Evolutionary conservation across 805 yeast species (phyloP).

Genomic region (Yamadazyma akitaensis): DNA sequence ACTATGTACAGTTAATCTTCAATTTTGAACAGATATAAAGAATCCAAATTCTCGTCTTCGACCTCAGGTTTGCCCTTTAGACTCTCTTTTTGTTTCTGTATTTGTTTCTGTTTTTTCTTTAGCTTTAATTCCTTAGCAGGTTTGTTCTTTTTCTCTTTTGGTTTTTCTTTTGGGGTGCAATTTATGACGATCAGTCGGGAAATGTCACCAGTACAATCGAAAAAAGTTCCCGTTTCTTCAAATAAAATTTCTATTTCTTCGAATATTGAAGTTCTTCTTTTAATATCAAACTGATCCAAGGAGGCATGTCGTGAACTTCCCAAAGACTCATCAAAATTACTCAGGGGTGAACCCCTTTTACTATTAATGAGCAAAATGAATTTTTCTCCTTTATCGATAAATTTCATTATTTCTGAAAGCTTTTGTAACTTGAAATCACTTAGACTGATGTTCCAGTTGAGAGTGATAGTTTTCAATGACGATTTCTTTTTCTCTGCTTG

Average conservation of each 20-base stretch:
- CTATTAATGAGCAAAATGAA: constrained; percentile 15
- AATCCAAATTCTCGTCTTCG: constrained; percentile 35
- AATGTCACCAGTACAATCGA: constrained; percentile 25
- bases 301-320: neutral
- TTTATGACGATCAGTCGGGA: constrained; percentile 24
- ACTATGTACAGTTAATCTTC: constrained; percentile 23
- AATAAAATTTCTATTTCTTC: constrained; percentile 25
- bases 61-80: constrained; percentile 7
- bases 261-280: constrained; percentile 28
- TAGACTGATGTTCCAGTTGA: constrained; percentile 37
- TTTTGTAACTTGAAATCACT: constrained; percentile 40
- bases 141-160: constrained; percentile 3
- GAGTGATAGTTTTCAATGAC: constrained; percentile 28
- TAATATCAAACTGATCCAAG: constrained; percentile 16
- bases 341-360: neutral
- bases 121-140: constrained; percentile 16
- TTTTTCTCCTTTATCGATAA: constrained; percentile 32
- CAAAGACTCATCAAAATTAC: constrained; percentile 9
- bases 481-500: constrained; percentile 36
- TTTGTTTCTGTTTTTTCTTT: constrained; percentile 15
- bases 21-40: constrained; percentile 38
- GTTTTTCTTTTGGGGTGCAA: constrained; percentile 16
- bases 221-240: constrained; percentile 28
- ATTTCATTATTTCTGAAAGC: constrained; percentile 27
- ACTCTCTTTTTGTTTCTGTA: constrained; percentile 15